A percentile compares a stretch with the other conserved stretches of the same genome.
Conservation (phyloP, 2,329 filamentous ascomycete species). For the Neofusicoccum parvum region DNA sequence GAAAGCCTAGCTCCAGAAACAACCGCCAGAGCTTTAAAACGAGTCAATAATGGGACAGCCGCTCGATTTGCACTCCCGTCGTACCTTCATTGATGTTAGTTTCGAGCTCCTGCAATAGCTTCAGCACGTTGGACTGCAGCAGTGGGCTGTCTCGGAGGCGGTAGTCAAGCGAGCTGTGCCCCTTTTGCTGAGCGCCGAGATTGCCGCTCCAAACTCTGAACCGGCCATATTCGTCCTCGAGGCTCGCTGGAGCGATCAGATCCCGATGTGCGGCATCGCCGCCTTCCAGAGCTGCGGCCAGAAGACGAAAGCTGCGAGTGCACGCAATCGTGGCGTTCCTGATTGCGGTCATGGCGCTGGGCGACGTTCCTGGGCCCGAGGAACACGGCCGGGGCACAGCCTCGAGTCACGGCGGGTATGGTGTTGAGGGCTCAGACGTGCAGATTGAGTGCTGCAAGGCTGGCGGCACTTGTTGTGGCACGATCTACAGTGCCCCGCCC, state of each 20-base stretch:
- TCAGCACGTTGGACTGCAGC: conserved; percentile 36
- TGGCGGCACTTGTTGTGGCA: too few species aligned
- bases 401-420: too few species aligned
- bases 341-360: conserved; percentile 27
- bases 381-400: not conserved
- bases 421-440: not conserved
- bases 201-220: conserved; percentile 41
- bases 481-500: conserved; percentile 2
- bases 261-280: conserved; percentile 22
- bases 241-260: conserved; percentile 31
- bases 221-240: conserved; percentile 41
- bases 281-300: conserved; percentile 28
- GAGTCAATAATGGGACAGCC: not conserved
- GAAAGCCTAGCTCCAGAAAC: conserved; percentile 34
- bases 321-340: conserved; percentile 34
- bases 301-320: conserved; percentile 33
- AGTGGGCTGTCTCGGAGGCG: conserved; percentile 40
- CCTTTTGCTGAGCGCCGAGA: conserved; percentile 39
- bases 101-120: conserved; percentile 36
- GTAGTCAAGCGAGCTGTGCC: conserved; percentile 40
- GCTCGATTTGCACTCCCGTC: not conserved
- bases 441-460: not conserved
- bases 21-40: conserved; percentile 30
- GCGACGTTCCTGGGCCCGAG: too few species aligned
- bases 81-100: conserved; percentile 32